Percentiles rank a stretch among this genome's conserved stretches.
Evolutionary conservation across 2,329 filamentous ascomycete species (phyloP).

Genomic region (Talaromyces sp.): DNA sequence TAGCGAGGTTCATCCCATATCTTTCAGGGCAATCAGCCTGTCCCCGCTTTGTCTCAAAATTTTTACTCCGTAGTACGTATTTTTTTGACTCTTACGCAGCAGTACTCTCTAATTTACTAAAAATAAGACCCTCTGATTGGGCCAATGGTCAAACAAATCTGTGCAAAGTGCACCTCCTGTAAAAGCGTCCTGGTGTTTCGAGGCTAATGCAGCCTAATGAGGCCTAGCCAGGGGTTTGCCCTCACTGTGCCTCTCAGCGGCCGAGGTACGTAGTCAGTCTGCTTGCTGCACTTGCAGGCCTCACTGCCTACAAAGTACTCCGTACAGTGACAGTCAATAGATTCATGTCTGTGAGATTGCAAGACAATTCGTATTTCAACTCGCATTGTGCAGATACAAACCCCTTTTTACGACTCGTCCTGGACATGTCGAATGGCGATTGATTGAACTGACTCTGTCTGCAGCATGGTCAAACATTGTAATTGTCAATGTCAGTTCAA

Average conservation of each 20-base stretch:
- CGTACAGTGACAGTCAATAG: neutral
- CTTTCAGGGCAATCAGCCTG: neutral
- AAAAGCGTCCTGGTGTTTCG: neutral
- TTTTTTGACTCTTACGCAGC: neutral
- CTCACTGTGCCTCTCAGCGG: neutral
- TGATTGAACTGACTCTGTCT: neutral
- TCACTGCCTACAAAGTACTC: neutral
- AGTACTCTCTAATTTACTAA: neutral
- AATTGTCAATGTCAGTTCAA: neutral
- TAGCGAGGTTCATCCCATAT: neutral
- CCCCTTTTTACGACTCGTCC: neutral
- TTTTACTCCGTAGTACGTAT: neutral
- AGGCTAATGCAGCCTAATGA: constrained; percentile 4
- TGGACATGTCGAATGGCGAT: neutral
- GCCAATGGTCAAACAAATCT: neutral
- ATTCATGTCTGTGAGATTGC: neutral
- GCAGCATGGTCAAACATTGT: neutral
- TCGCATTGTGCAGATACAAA: neutral
- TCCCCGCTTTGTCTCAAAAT: neutral
- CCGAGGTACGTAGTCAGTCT: neutral
- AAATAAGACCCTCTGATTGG: neutral
- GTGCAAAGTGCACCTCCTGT: neutral
- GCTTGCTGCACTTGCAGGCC: too few species aligned
- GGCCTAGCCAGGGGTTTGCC: constrained; percentile 11
- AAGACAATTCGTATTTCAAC: neutral